Evolutionary conservation across 2,329 filamentous ascomycete species (phyloP).

Genomic region (Fusarium agapanthi): DNA sequence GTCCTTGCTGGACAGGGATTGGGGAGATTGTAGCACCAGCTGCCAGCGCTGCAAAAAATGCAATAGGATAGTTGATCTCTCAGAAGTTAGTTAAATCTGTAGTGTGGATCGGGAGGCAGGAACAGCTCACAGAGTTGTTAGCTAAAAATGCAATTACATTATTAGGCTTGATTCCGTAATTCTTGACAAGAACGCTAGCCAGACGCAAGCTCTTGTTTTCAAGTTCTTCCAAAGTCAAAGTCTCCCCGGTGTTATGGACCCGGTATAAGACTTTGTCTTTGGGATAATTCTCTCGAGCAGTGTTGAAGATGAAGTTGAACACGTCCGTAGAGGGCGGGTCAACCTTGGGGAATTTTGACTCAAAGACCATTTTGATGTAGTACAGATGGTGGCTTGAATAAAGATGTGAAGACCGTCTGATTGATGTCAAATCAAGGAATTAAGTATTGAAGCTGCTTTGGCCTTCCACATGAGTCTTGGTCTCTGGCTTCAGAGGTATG

Average conservation of each 20-base stretch:
- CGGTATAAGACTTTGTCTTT: neutral
- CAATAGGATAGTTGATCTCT: neutral
- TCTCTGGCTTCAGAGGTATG: neutral
- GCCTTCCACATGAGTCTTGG: neutral
- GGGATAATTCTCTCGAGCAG: neutral
- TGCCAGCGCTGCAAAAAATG: neutral
- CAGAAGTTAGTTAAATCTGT: neutral
- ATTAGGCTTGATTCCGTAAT: neutral
- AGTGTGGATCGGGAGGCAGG: fast-evolving
- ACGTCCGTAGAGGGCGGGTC: neutral
- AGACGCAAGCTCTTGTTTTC: neutral
- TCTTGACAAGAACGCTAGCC: neutral
- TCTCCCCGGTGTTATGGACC: neutral
- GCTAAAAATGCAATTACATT: neutral
- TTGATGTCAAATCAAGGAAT: neutral
- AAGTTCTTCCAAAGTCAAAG: neutral
- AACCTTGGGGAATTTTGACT: neutral
- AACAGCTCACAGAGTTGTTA: neutral
- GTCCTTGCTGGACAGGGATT: neutral
- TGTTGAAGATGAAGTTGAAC: neutral
- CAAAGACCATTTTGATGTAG: neutral
- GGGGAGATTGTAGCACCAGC: neutral
- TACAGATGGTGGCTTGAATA: too few relatives aligned
- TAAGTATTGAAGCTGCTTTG: neutral
- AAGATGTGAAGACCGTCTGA: neutral